These are phyloP conservation scores for Fusarium sp. DNA, from an alignment of 2,329 filamentous ascomycete species.

Conservation along the genomic window DNA sequence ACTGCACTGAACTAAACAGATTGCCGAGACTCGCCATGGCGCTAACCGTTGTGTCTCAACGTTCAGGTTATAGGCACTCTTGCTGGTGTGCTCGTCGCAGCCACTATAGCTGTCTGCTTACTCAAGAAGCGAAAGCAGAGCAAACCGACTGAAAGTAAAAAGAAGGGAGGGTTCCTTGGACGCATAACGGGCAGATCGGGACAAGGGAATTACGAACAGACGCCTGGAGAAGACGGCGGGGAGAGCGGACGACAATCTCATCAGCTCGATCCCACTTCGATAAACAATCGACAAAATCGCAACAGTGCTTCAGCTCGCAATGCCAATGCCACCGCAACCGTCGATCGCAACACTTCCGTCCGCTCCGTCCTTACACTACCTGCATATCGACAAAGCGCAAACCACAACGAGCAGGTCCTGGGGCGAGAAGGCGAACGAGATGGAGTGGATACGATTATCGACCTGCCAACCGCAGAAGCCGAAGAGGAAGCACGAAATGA, in stretches of 20 bases:
- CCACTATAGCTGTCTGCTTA: slow-evolving; percentile 34
- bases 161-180: slow-evolving; percentile 42
- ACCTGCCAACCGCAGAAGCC: slow-evolving; percentile 84
- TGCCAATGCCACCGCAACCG: slow-evolving; percentile 54
- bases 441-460: slow-evolving; percentile 91
- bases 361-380: slow-evolving; percentile 96
- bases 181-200: slow-evolving; percentile 35
- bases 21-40: not conserved
- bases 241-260: slow-evolving; percentile 45
- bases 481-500: slow-evolving; percentile 84
- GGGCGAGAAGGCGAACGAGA: slow-evolving; percentile 91
- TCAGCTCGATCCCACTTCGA: slow-evolving; percentile 45
- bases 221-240: slow-evolving; percentile 50
- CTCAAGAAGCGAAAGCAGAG: slow-evolving; percentile 37
- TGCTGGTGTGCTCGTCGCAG: slow-evolving; percentile 25
- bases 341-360: slow-evolving; percentile 87
- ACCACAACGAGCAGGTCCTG: slow-evolving; percentile 83
- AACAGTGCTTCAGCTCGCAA: slow-evolving; percentile 23
- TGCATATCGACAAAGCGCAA: slow-evolving; percentile 80
- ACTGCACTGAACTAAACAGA: not conserved
- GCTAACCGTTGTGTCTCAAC: slow-evolving; percentile 11
- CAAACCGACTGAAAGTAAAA: slow-evolving; percentile 24
- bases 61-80: slow-evolving; percentile 42
- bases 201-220: slow-evolving; percentile 50
- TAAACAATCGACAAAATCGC: slow-evolving; percentile 30